phyloP scores from a whole-genome alignment of 2,329 filamentous ascomycete species.

The Eurotiales sp. region DNA sequence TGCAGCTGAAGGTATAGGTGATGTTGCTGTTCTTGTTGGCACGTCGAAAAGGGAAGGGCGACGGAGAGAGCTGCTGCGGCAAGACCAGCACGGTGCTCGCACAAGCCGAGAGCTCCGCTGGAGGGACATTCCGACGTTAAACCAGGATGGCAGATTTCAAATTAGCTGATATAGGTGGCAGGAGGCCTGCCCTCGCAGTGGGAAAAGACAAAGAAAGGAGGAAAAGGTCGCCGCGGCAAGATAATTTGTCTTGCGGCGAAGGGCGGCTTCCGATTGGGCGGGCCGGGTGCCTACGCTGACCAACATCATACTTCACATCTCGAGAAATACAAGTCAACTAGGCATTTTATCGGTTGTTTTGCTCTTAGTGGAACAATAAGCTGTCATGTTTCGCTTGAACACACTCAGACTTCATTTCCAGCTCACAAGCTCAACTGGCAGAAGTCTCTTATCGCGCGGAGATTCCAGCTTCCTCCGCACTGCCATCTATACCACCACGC shows the following conservation, averaged over 20 bases:
- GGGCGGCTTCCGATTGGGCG: conserved; percentile 9
- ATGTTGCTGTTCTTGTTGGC: neutral
- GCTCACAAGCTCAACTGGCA: no score
- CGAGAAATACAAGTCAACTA: no score
- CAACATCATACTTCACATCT: neutral
- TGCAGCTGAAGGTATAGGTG: neutral
- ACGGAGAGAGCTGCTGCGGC: neutral
- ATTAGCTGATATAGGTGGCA: no score
- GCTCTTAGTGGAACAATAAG: no score
- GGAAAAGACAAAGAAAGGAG: no score
- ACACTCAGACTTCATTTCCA: no score
- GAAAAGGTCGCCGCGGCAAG: no score
- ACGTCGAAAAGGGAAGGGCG: neutral
- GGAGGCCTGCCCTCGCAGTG: no score
- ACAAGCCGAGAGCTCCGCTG: neutral
- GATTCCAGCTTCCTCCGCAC: neutral
- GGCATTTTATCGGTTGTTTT: no score
- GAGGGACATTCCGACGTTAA: conserved; percentile 5
- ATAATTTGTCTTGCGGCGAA: neutral
- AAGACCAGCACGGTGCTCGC: conserved; percentile 1
- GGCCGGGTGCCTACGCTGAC: neutral
- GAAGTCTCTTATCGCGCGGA: no score
- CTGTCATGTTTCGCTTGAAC: no score
- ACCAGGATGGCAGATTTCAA: no score
- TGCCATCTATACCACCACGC: neutral